Base-by-base conservation (phyloP, 306 rosid species). In the Biancaea sappan region DNA sequence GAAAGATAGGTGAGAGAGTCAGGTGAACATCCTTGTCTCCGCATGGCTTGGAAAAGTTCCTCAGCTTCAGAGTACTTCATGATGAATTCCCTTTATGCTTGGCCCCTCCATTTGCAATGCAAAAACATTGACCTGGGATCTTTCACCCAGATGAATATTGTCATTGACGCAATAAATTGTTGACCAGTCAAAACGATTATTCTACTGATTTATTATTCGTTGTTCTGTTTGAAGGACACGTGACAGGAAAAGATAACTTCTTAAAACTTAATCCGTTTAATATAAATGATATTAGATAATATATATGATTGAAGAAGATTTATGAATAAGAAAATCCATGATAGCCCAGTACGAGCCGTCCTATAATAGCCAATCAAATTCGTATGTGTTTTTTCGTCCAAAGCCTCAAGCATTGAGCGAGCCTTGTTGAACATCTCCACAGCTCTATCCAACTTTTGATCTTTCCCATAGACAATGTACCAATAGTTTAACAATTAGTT, bases 311-410 rank as follows among this genome's bases (percentile, higher is more conserved):
- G 58, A 59, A 21, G 31, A 65, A 59, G 29, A 75, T 15, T 4
- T 24, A 32, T 66, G 58, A 52, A 82, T 19, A 35, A 25, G 26
- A 41, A 56, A 57, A 72, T 25, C 52, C 68, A 74, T 31, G 8
- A 31, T 58, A 62, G 70, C 71, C 53, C 19, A 10, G 35, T 90
- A 94, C 98, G 97, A 76, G 94, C 91, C 77, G 91, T 94, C 74
- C 97, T 97, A 50, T 85, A 94, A 83, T 76, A 87, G 86, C 88
- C 90, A 75, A 94, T 89, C 88, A 94, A 70, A 84, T 94, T 91
- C 91, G 84, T 85, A 81, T 80, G 86, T 40, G 91, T 77, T 80
- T 84, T 91, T 82, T 85, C 98, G 86, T 89, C 97, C 67, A 85
- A 80, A 76, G 83, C 54, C 78, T 81, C 69, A 58, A 79, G 86